A percentile compares a stretch with the other conserved stretches of the same genome.
Evolutionary conservation across 1,284 basidiomycete genomes (phyloP).

Genomic region (Thelephora terrestris): DNA sequence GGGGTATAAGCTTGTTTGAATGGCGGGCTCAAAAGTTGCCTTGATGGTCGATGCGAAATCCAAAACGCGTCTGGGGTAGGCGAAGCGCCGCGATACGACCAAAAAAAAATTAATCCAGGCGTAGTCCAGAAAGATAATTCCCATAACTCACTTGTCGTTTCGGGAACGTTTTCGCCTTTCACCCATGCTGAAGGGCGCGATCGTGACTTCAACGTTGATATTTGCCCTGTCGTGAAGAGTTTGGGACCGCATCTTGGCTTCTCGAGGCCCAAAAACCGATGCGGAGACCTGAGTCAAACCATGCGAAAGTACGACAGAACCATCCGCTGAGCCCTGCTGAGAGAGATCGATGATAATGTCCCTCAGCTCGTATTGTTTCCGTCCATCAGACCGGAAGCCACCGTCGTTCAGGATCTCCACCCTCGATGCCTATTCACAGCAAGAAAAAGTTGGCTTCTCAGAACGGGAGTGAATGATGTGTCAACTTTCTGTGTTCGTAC

Average conservation of each 20-base stretch:
- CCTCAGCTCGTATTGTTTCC: constrained; percentile 84
- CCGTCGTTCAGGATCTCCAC: constrained; percentile 87
- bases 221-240: constrained; percentile 76
- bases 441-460: too few relatives aligned
- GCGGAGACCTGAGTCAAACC: constrained; percentile 85
- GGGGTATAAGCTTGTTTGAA: constrained; percentile 86
- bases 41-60: constrained; percentile 85
- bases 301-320: constrained; percentile 76
- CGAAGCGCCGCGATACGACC: not conserved
- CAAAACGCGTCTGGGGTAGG: constrained; percentile 60
- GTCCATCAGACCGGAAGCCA: constrained; percentile 83
- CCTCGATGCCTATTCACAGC: constrained; percentile 48
- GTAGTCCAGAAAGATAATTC: not conserved
- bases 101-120: constrained; percentile 6
- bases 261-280: constrained; percentile 86
- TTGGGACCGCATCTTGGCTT: constrained; percentile 69
- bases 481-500: not conserved
- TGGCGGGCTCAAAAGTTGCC: constrained; percentile 92
- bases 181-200: constrained; percentile 79
- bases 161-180: constrained; percentile 67
- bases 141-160: constrained; percentile 74
- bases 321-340: constrained; percentile 74
- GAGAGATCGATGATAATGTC: constrained; percentile 73
- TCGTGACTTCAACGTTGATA: constrained; percentile 77
- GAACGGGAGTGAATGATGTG: not conserved